Evolutionary conservation across 371 early-diverging fungal species (phyloP).

Genomic region (Coemansia sp.): DNA sequence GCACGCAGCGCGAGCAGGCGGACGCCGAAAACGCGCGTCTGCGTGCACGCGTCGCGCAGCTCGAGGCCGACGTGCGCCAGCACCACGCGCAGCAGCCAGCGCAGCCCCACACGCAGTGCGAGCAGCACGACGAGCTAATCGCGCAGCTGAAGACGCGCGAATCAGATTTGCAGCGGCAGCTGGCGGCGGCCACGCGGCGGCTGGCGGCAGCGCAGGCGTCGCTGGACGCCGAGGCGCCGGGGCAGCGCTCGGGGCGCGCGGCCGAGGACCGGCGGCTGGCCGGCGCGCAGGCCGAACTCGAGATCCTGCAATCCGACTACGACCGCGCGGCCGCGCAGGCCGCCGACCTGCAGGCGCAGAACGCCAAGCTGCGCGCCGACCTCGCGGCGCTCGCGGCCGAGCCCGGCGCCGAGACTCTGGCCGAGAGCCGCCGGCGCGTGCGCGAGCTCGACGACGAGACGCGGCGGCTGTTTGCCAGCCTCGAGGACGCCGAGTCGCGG

Average conservation of each 20-base stretch:
- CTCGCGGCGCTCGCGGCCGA: constrained; percentile 45
- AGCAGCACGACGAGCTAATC: constrained; percentile 73
- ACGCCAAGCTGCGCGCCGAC: constrained; percentile 58
- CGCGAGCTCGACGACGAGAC: constrained; percentile 41
- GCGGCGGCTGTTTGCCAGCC: constrained; percentile 18
- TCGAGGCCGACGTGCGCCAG: constrained; percentile 11
- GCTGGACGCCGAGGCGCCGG: constrained; percentile 76
- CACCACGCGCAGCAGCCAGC: too few relatives aligned
- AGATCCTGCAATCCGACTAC: constrained; percentile 79
- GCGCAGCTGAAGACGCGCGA: constrained; percentile 83
- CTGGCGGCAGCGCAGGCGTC: constrained; percentile 66
- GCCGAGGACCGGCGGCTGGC: constrained; percentile 75
- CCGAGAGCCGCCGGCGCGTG: constrained; percentile 19
- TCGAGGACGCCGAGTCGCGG: constrained; percentile 25
- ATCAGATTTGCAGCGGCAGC: constrained; percentile 74
- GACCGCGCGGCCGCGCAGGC: constrained; percentile 76
- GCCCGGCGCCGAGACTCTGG: constrained; percentile 17
- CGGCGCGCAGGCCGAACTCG: constrained; percentile 81
- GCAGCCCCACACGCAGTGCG: constrained; percentile 56
- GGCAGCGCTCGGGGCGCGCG: constrained; percentile 60
- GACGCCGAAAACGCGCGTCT: not conserved
- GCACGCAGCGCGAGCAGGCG: not conserved
- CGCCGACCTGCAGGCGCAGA: constrained; percentile 69
- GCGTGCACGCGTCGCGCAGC: not conserved
- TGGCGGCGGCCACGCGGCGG: constrained; percentile 78